Evolutionary conservation across 805 yeast genomes (phyloP), one percentile per base, ranked within the genome.

Genomic region (Yarrowia deformans): DNA sequence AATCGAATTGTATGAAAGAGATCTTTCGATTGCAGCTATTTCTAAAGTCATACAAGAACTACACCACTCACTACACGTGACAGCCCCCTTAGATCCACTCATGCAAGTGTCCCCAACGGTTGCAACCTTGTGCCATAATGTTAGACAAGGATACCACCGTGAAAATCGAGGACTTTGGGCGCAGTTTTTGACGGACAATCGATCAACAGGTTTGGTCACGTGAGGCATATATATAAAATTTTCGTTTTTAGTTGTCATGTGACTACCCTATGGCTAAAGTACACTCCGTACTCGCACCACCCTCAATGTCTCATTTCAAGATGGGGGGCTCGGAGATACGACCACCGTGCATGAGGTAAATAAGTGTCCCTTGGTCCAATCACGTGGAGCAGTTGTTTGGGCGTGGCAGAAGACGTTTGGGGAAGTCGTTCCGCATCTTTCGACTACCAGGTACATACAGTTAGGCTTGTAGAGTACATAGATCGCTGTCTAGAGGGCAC

Each of bases 71-170:
- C 16, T 19, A 23, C 34, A 2, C 9, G 35, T 2, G 7, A 9
- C 32, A n/a, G 6, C 12, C 29, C 3, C n/a, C 8, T 23, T 23
- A 18, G 34, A 23, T 54, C 58, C 58, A 35, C 34, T 37, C 45
- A 54, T 54, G 60, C 60, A 54, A 14, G 35, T 34, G 23, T 52
- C 56, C 56, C 45, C 60, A 54, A 54, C 60, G 60, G 60, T 39
- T 39, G 18, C 12, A 37, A 54, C 45, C 60, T 54, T 54, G 43
- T 37, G 14, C 1, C 6, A 23, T 1, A 1, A 3, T 13, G 42
- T 16, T 16, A 39, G 12, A 46, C n/a, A 12, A 1, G 35, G 8
- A 12, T 12, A 45, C 19, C 10, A 10, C 35, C 50, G 34, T 23
- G 50, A 50, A 50, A 34, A n/a, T 14, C 10, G 39, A 9, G 37